Evolutionary conservation across 1,139 yeast species (phyloP), one percentile per base, ranked within the genome.

Genomic region (Nakaseomyces kungkrabaensis): DNA sequence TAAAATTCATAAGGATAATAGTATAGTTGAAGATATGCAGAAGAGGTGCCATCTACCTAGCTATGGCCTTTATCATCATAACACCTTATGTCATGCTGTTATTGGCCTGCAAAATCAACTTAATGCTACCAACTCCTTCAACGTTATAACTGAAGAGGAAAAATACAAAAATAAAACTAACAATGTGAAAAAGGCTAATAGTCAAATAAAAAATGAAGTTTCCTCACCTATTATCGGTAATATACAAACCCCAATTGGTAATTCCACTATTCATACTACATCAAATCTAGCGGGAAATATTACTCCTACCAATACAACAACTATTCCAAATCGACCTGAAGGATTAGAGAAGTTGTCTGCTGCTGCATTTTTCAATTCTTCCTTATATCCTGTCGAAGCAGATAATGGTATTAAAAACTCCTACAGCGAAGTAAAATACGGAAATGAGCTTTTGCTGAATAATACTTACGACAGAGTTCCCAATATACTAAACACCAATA

Each of bases 11-110:
- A 50, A 55, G 26, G 46, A 51, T 22, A 43, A 46, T 17, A 51
- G 50, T 6, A 41, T 57, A 26, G 47, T 59, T 22, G 56, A 54
- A 34, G 50, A 52, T 36, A 43, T 61, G 43, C 53, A 51, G 13
- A 27, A 40, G 11, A 52, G 48, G 41, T 56, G 57, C 40, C 56
- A 51, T 38, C 38, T 59, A 33, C 45, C 45, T 1, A 42, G 37
- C 13, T 47, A 56, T 4, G 47, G 51, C 34, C 43, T 40, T 3
- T 42, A 40, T 17, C 51, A 56, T 4, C 36, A 58, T 26, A 47
- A 41, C 33, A 46, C 47, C 8, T 33, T 58, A 4, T 57, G 45
- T 42, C 51, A 52, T 31, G 34, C 49, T 10, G 53, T 58, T 3
- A 48, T 43, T 32, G n/a, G 13, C 13, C 45, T 41, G 5, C 45